phyloP scores from a whole-genome alignment of 2,329 filamentous ascomycete species.

The Fusarium odoratissimum region DNA sequence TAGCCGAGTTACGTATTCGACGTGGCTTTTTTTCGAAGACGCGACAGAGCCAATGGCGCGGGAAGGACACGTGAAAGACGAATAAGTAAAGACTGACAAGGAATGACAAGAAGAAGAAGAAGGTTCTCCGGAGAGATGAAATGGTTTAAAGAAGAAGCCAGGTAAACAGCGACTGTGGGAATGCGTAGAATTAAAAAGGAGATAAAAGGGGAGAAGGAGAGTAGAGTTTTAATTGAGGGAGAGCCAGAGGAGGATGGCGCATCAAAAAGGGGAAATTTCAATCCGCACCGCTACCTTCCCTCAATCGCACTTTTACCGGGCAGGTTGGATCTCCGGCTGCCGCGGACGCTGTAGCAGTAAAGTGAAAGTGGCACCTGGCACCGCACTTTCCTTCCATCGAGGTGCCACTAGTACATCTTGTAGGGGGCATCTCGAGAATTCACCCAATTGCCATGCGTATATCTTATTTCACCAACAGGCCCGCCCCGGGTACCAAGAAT shows the following conservation, averaged over 20 bases:
- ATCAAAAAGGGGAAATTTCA: slow-evolving; percentile 55
- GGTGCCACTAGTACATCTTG: slow-evolving; percentile 37
- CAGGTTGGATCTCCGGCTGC: slow-evolving; percentile 39
- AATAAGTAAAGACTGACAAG: slow-evolving; percentile 45
- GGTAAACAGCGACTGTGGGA: slow-evolving; percentile 36
- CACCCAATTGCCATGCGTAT: slow-evolving; percentile 36
- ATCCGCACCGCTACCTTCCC: slow-evolving; percentile 34
- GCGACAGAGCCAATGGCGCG: slow-evolving; percentile 39
- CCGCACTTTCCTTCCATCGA: slow-evolving; percentile 35
- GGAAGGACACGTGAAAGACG: slow-evolving; percentile 40
- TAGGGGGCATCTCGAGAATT: slow-evolving; percentile 33
- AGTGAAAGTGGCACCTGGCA: slow-evolving; percentile 44
- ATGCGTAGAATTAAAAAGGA: slow-evolving; percentile 42
- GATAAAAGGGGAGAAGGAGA: slow-evolving; percentile 44
- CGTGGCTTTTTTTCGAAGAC: slow-evolving; percentile 39
- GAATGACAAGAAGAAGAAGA: slow-evolving; percentile 54
- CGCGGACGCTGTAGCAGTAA: slow-evolving; percentile 14
- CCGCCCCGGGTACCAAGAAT: slow-evolving; percentile 32
- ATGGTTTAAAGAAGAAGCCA: slow-evolving; percentile 30
- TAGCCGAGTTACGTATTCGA: slow-evolving; percentile 30
- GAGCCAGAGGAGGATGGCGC: slow-evolving; percentile 27
- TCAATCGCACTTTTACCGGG: slow-evolving; percentile 11
- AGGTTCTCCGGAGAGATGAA: slow-evolving; percentile 41
- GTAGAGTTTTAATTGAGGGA: slow-evolving; percentile 42
- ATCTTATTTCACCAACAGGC: slow-evolving; percentile 24